These are phyloP conservation scores for Fagus sylvatica DNA, from an alignment of 306 rosid genomes.

Conservation along the genomic window DNA sequence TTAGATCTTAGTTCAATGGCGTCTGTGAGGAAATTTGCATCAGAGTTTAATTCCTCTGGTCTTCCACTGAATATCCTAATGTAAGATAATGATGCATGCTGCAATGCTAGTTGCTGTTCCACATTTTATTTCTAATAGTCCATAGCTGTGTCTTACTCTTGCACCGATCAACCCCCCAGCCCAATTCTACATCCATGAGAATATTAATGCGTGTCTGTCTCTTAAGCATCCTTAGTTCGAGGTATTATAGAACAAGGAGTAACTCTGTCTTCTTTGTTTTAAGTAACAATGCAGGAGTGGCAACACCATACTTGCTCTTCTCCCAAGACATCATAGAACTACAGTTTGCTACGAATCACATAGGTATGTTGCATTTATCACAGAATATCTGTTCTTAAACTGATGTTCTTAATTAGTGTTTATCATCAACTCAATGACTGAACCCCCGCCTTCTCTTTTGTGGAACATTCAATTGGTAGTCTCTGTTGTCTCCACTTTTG, in stretches of 20 bases:
- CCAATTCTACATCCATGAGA: not conserved
- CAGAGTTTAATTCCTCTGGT: conserved; percentile 49
- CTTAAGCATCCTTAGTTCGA: conserved; percentile 13
- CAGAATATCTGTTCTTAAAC: not conserved
- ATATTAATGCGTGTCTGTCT: conserved; percentile 3
- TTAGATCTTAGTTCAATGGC: conserved; percentile 72
- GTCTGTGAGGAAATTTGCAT: conserved; percentile 70
- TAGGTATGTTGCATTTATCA: conserved; percentile 43
- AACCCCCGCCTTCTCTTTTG: not conserved
- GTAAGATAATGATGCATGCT: conserved; percentile 46
- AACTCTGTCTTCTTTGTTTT: conserved; percentile 31
- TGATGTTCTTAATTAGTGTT: not conserved
- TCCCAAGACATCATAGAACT: conserved; percentile 80
- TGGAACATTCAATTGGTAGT: conserved; percentile 6
- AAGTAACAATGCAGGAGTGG: conserved; percentile 95
- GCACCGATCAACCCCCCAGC: no score
- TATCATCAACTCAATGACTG: not conserved
- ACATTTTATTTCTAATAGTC: not conserved
- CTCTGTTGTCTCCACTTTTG: not conserved
- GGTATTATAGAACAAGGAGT: not conserved
- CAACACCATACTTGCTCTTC: conserved; percentile 53
- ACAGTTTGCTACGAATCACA: conserved; percentile 82
- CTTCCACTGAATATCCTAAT: conserved; percentile 72
- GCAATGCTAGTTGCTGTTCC: conserved; percentile 1
- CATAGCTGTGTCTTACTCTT: not conserved